Conservation (phyloP, 1,284 basidiomycete genomes). For the Leccinum pachyderme region DNA sequence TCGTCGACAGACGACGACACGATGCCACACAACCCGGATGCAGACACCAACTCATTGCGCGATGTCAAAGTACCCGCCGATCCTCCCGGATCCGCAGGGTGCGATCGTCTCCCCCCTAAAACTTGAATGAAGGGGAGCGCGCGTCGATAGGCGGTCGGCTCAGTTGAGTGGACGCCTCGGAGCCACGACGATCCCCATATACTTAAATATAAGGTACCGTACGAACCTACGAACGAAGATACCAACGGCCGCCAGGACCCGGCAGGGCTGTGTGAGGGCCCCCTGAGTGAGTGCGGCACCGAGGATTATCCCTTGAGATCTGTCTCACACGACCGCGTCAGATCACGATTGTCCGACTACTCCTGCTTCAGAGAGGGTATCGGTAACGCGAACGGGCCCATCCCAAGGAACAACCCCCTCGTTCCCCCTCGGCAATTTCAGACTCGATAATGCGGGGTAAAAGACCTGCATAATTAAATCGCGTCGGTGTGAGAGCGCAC, state of each 20-base stretch:
- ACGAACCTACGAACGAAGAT: not conserved
- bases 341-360: not conserved
- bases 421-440: not conserved
- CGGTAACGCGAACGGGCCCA: too few relatives aligned
- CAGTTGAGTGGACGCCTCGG: constrained; percentile 8
- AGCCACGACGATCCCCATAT: not conserved
- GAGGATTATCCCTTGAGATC: not conserved
- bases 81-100: not conserved
- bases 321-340: not conserved
- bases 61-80: not conserved
- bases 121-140: not conserved
- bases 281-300: too few relatives aligned
- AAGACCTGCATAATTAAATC: not conserved
- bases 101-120: not conserved
- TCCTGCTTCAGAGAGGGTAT: not conserved
- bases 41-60: not conserved
- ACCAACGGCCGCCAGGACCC: not conserved
- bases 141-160: constrained; percentile 2
- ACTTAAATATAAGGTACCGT: not conserved
- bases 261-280: not conserved
- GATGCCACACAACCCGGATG: not conserved
- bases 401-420: not conserved
- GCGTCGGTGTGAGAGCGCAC: not conserved
- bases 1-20: not conserved
- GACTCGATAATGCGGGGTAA: not conserved